Base-by-base conservation (phyloP, 2,329 filamentous ascomycete species). In the Fusarium algeriense region DNA sequence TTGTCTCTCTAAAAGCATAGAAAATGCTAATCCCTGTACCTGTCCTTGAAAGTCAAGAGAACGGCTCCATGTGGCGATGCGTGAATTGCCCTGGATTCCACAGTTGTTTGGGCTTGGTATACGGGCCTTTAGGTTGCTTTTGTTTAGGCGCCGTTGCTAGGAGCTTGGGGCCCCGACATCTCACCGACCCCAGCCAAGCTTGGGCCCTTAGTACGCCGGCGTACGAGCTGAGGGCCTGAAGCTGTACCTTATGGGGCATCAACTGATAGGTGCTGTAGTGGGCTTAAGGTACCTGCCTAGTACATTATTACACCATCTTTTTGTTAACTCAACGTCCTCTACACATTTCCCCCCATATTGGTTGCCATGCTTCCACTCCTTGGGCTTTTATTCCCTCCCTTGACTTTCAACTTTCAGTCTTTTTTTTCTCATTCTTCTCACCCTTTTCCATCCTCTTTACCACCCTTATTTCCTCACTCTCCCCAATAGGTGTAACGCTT, bases 91-190 rank as follows among this genome's bases (percentile, higher is more conserved):
- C 46, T 67, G 41, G 37, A 67, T 67, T 67, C 56, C 64, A 63
- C 38, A 67, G 56, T 35, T 46, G 40, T 67, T 67, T 67, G 43
- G 43, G 34, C 56, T 67, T 56, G 38, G 56, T 67, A 46, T 54
- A 67, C 63, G 63, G 56, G 56, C 44, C 64, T 63, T 62, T 56
- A 55, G 60, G 66, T 69, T 73, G 70, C 70, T 67, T 73, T 59
- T 73, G 64, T 68, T 73, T 73, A 75, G 73, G 61, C 72, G 70
- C 74, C 74, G 73, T 75, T 76, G 74, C 74, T 73, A 71, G 74
- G 69, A 76, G 74, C 68, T 75, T 62, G 61, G 67, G 64, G 70
- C 67, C 67, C 64, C 63, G 64, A 55, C 43, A 63, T 61, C 41
- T 41, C 62, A 56, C 64, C 46, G 55, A 60, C 60, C 37, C 73